Base-by-base conservation (phyloP, 805 yeast species). In the Groenewaldozyma salmanticensis region DNA sequence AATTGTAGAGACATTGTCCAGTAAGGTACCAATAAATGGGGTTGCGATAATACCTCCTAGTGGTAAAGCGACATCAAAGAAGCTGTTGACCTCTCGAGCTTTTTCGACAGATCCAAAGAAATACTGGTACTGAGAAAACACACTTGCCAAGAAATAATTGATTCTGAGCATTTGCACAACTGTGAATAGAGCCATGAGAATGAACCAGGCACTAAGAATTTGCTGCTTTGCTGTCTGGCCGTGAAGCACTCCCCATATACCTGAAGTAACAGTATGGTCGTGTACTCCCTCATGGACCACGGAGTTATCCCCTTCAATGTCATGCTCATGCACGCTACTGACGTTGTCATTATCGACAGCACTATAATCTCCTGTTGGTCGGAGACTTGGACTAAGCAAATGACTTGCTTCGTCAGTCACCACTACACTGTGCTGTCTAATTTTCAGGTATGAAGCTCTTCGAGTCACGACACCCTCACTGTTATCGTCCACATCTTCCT, bases 101-200 rank as follows among this genome's bases (percentile, higher is more conserved):
- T 53, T 48, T 3, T 66, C 58, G 5, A 63, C 64, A 49, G 67
- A 66, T 9, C 73, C 74, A 41, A 86, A 68, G 46, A 87, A 70
- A 55, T 67, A 90, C 20, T 70, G 71, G 66, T 86, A 94, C 64
- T 88, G 96, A 0, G 94, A 66, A 53, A 77, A 74, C 27, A 88
- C 67, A 2, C 96, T 85, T 5, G 96, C 96, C 41, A 88, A 92
- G 61, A 86, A 90, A 60, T 84, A 90, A 65, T 88, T 88, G 51
- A 88, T 80, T 58, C 96, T 70, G 34, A 90, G 70, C 96, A 88
- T 88, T 60, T 86, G 94, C 43, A 88, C 72, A 2, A 88, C 74
- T 4, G 95, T 82, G 59, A 87, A 84, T 2, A 75, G 55, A 20
- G 84, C 74, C 82, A 86, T 81, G 42, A 87, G 61, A 37, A 70